Base-by-base conservation (phyloP, 1,139 yeast species). In the Lodderomyces margitis region DNA sequence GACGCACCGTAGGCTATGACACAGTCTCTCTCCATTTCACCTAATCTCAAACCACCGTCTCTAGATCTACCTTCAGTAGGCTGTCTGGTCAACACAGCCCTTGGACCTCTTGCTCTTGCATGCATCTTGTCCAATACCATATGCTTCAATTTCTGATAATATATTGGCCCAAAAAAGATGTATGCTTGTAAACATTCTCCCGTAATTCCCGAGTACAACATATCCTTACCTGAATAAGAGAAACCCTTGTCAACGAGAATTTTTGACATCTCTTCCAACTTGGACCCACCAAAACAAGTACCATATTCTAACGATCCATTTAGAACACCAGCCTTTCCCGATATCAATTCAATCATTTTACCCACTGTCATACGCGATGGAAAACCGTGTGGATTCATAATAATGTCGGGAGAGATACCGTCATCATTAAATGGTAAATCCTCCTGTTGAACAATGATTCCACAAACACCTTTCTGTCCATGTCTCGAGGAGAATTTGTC, bases 301-400 rank as follows among this genome's bases (percentile, higher is more conserved):
- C 98, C 99, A 55, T 92, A 92, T 61, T 94, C 96, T 47, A 94
- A 69, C 2, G 87, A 63, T 5, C 99, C 99, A 53, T 87, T 87
- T 51, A 92, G 68, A 30, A 92, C 98, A 59, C 98, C 98, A 0
- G 98, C 98, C 61, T 92, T 92, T 54, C 98, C 98, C 24, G 96
- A 86, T 21, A 92, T 86, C 50, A 92, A 75, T 62, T 92, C 99
- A 54, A 94, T 83, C 98, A 92, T 92, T 63, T 92, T 92, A 47
- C 98, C 99, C 20, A 92, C 98, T 37, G 99, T 92, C 99, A 92
- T 92, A 75, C 98, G 95, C 31, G 98, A 91, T 50, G 98, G 98
- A 82, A 92, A 92, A 69, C 97, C 98, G 61, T 92, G 98, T 1
- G 98, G 98, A 59, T 92, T 92, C 96, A 92, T 92, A 57, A 92